Evolutionary conservation across 2,329 filamentous ascomycete genomes (phyloP), one percentile per base, ranked within the genome.

Genomic region (Fusarium torulosum): DNA sequence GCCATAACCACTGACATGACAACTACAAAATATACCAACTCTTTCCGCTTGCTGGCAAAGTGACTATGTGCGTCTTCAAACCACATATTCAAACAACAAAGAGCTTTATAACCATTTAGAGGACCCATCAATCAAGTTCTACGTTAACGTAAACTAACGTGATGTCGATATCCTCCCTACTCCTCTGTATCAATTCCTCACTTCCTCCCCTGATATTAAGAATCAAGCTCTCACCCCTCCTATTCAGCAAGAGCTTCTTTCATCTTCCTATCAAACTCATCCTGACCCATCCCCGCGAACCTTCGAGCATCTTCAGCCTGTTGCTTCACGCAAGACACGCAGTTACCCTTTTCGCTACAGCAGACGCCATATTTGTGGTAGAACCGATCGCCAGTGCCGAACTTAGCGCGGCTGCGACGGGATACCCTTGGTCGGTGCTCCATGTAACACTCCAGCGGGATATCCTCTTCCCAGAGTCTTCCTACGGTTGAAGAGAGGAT

Each of bases 301-400:
- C 6, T 19, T 15, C 3, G 17, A 23, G 17, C 5, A n/a, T 8
- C 3, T 19, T 38, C 29, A 8, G n/a, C 38, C 11, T n/a, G 25
- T 3, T 38, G 14, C 13, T 43, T 41, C 6, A 38, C 6, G 20
- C 57, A 62, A 40, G 31, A 55, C 14, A 23, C 20, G n/a, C 56
- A 62, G 10, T 38, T 17, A 3, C 38, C 38, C 13, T 23, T n/a
- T 9, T 23, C 31, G 14, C 20, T n/a, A 19, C 59, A 62, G 15
- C 49, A 62, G 20, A 62, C 17, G 15, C 59, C 59, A 19, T 19
- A 35, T 13, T 11, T 27, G n/a, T 31, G 59, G 14, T 60, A 47
- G 23, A 49, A 59, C 4, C 29, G 43, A 38, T 53, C 46, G 8
- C 15, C 4, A 6, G 17, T 23, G 20, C 21, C 35, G 31, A 62